These are phyloP conservation scores for Anethum foeniculum DNA, from an alignment of 140 eudicot genomes.

Conservation along the genomic window DNA sequence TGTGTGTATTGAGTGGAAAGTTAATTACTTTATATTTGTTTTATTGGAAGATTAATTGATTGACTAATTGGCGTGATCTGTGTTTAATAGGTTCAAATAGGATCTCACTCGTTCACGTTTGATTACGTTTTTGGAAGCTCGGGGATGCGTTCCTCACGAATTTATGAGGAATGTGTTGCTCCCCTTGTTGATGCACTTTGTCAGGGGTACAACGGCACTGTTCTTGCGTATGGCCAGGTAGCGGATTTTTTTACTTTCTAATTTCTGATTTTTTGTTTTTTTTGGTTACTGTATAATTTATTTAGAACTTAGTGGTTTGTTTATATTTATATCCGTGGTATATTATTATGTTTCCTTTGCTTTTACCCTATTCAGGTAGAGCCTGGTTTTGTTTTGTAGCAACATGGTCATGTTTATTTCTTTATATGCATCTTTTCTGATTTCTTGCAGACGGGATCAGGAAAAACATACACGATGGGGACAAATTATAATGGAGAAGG, in stretches of 20 bases:
- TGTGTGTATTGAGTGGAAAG: background rate
- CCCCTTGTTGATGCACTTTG: constrained; percentile 82
- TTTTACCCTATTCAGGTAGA: background rate
- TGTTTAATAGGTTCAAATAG: constrained; percentile 66
- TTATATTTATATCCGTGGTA: background rate
- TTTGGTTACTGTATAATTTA: background rate
- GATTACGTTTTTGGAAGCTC: constrained; percentile 68
- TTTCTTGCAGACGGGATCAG: constrained; percentile 76
- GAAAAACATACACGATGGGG: constrained; percentile 98
- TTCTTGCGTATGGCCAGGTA: constrained; percentile 96
- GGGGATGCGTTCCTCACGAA: constrained; percentile 36
- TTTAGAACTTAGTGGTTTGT: background rate
- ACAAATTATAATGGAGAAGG: constrained; percentile 81
- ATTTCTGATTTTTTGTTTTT: background rate
- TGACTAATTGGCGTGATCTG: constrained; percentile 1
- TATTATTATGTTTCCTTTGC: background rate
- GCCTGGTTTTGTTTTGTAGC: background rate
- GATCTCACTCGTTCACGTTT: constrained; percentile 76
- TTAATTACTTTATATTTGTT: background rate
- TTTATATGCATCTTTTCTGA: background rate
- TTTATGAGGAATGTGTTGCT: constrained; percentile 78
- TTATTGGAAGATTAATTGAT: background rate
- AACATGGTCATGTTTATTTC: background rate
- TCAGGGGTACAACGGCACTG: constrained; percentile 85
- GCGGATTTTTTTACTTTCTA: background rate